Base-by-base conservation (phyloP, 495 filamentous ascomycete species). In the Xylaria cubensis region DNA sequence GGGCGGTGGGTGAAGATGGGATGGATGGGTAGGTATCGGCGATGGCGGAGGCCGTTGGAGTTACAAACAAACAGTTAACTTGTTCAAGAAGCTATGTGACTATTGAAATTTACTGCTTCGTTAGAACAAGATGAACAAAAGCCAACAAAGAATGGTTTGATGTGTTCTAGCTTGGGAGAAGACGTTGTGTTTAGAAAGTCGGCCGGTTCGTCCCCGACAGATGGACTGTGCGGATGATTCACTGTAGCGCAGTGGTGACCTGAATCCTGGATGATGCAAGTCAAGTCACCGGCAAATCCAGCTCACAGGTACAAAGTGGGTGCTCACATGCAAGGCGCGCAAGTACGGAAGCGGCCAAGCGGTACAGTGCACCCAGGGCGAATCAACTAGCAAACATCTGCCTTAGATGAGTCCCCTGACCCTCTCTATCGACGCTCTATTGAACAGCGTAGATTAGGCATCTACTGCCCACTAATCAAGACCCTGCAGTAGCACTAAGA, bases 181-280 rank as follows among this genome's bases (percentile, higher is more conserved):
- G 41, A 64, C 10, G 8, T 42, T n/a, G 29, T 46, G 67, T 50
- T 59, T 41, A 41, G 53, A 36, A 36, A 26, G 51, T 61, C 51
- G 51, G 67, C 36, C 21, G 36, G 51, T 70, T 70, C 19, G 29
- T 70, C 4, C 19, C 34, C 17, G 19, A 41, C 34, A 61, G n/a
- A n/a, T 29, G 32, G 58, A 21, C 34, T 39, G 58, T 61, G 58
- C 58, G 34, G 58, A 61, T 61, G 58, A 61, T 61, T 61, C 58
- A 61, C 29, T 61, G 32, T 19, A 21, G n/a, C 29, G 32, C 17
- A 21, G n/a, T 42, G 55, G 62, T 51, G 67, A 51, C 41, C 24
- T 70, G 55, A 69, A 15, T 67, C 9, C 21, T 32, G 64, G 29
- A 51, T 64, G 67, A 59, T 59, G 55, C 55, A 64, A 61, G 58